Evolutionary conservation across 2,329 filamentous ascomycete species (phyloP).

Genomic region (Cucurbitaria berberidis): DNA sequence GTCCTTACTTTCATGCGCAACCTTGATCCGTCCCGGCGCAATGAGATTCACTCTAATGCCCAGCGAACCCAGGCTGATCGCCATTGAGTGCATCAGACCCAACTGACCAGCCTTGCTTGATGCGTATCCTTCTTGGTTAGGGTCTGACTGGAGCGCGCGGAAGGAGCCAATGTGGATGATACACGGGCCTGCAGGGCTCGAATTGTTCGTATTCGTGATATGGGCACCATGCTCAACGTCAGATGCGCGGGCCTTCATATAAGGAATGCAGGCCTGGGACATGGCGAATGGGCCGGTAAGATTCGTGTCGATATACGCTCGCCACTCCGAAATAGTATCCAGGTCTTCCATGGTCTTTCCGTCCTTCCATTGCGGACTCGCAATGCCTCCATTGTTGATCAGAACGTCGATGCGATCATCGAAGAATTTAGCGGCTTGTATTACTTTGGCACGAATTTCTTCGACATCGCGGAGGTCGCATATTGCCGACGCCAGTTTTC

Average conservation of each 20-base stretch:
- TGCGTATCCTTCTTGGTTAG: conserved; percentile 59
- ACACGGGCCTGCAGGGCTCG: conserved; percentile 48
- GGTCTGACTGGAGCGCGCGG: conserved; percentile 54
- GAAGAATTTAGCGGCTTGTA: conserved; percentile 52
- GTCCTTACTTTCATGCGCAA: conserved; percentile 54
- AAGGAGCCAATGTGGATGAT: conserved; percentile 57
- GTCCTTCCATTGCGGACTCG: conserved; percentile 51
- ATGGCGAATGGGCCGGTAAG: conserved; percentile 56
- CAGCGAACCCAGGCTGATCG: conserved; percentile 53
- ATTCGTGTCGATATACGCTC: conserved; percentile 56
- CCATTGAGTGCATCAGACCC: conserved; percentile 59
- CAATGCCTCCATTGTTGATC: conserved; percentile 48
- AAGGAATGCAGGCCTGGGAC: conserved; percentile 56
- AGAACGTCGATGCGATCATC: conserved; percentile 50
- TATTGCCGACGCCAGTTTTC: conserved; percentile 44
- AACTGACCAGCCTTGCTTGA: conserved; percentile 60
- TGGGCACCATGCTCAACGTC: conserved; percentile 37
- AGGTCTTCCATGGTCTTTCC: conserved; percentile 55
- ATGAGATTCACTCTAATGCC: conserved; percentile 58
- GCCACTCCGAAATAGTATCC: conserved; percentile 53
- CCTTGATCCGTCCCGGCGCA: conserved; percentile 56
- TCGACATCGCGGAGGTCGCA: conserved; percentile 55
- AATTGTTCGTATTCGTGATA: conserved; percentile 27
- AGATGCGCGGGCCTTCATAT: conserved; percentile 49
- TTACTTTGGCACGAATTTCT: conserved; percentile 51